Conservation (phyloP, 768 basidiomycete species). For the Pleurotus ostreatus region DNA sequence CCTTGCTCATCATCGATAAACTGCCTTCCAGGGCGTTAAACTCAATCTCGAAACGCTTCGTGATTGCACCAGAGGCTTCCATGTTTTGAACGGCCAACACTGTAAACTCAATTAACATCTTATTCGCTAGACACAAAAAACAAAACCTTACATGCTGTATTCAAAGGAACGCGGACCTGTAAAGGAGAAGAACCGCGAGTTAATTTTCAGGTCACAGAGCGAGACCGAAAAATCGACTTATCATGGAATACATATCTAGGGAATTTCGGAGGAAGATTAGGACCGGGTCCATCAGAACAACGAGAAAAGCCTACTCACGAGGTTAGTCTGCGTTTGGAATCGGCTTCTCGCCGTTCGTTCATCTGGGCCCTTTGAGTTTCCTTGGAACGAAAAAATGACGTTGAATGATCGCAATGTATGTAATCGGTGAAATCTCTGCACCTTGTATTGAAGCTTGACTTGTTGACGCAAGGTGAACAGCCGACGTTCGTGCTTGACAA, state of each 20-base stretch:
- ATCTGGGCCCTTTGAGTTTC: constrained; percentile 50
- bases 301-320: constrained; percentile 32
- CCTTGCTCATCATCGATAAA: constrained; percentile 71
- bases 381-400: constrained; percentile 3
- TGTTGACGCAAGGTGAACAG: constrained; percentile 28
- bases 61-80: constrained; percentile 57
- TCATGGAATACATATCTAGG: constrained; percentile 53
- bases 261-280: background rate
- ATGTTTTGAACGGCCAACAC: constrained; percentile 78
- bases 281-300: background rate
- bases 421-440: background rate
- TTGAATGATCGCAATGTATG: background rate
- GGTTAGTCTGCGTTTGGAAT: constrained; percentile 61
- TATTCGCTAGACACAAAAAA: too few relatives aligned
- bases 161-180: constrained; percentile 60
- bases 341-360: constrained; percentile 51
- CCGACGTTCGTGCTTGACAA: constrained; percentile 39
- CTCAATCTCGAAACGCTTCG: constrained; percentile 63
- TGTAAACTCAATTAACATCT: constrained; percentile 1
- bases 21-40: constrained; percentile 68
- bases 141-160: constrained; percentile 40
- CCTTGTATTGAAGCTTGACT: constrained; percentile 15
- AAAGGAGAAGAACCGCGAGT: constrained; percentile 14
- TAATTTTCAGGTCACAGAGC: background rate
- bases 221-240: constrained; percentile 12